Evolutionary conservation across 257 asterid species (phyloP), one percentile per base, ranked within the genome.

Genomic region (Sherardia arvensis): DNA sequence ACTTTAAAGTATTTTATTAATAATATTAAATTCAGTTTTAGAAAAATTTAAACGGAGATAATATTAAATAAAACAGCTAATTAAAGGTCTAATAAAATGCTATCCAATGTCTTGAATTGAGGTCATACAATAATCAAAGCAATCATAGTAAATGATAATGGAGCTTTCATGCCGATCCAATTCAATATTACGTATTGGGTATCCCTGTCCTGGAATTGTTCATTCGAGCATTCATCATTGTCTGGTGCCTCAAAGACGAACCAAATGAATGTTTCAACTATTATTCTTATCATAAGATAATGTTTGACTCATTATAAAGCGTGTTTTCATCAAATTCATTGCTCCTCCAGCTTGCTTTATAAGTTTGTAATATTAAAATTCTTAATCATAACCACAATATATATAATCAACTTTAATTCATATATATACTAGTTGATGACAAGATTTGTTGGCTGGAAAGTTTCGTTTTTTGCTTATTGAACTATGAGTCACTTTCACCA

Each of bases 161-260:
- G 61, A 51, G 17, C 51, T 51, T 59, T 59, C 51, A 60, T 49
- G 66, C 66, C 33, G 30, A 28, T 38, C 47, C 47, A 38, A 15
- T 38, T 38, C 17, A 38, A 38, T 38, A 38, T 38, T 11, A 0
- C 15, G 2, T 1, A 11, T 40, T 4, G 17, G n/a, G 49, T 43
- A 4, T 15, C 51, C 51, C 49, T 15, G 51, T 43, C 51, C 6
- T 4, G 51, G 51, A 43, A 43, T 43, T 2, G n/a, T n/a, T 38
- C 47, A 0, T 12, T 38, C 12, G 47, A 38, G 47, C 51, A 43
- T 17, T 14, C 20, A 43, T 43, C 51, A 43, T 15, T 17, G 51
- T 43, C 51, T 3, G 14, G 49, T 14, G 49, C 49, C 55, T 49
- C 26, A n/a, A 49, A 49, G 56, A 49, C 26, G 56, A 49, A 49